Base-by-base conservation (phyloP, 179 eudicot genomes). In the Sideroxylon spinosum region DNA sequence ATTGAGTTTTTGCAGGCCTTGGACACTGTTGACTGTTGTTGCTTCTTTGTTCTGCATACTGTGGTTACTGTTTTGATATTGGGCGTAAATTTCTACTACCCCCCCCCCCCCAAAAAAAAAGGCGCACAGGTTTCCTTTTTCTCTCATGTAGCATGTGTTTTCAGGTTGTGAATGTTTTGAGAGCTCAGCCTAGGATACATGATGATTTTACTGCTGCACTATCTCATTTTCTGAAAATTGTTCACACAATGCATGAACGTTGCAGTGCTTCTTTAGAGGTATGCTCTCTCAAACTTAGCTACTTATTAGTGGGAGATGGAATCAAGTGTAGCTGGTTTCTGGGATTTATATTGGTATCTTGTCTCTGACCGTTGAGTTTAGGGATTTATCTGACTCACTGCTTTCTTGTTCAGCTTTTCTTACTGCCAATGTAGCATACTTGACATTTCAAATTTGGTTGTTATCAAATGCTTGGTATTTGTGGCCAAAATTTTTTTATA, bases 201-300 rank as follows among this genome's bases (percentile, higher is more conserved):
- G 76, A 83, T 68, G 82, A 80, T 65, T 79, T 91, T 73, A 78
- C 85, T 80, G 76, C 86, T 76, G 86, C 89, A 74, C 25, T 90
- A 68, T 85, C 97, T 71, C 99, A 92, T 85, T 88, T 93, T 79
- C 79, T 93, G 79, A 88, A 85, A 66, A 88, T 95, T 84, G 92
- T 88, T 63, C 89, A 86, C 80, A 93, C 99, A 59, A 91, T 95
- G 97, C 74, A 87, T 85, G 86, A 91, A 81, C 88, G 98, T 17
- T 95, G 99, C 88, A 86, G 76, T 80, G 87, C 96, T 76, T 90
- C 94, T 71, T 83, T 95, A 74, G 97, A 95, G 99, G 99, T 94
- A 79, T 32, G 49, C 59, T 79, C 62, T 53, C 32, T 62, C 19
- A 13, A 53, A 53, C n/a, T 60, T 44, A 13, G 29, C 1, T 57